phyloP scores from a whole-genome alignment of 495 filamentous ascomycete genomes.

The Penicillium psychrofluorescens region DNA sequence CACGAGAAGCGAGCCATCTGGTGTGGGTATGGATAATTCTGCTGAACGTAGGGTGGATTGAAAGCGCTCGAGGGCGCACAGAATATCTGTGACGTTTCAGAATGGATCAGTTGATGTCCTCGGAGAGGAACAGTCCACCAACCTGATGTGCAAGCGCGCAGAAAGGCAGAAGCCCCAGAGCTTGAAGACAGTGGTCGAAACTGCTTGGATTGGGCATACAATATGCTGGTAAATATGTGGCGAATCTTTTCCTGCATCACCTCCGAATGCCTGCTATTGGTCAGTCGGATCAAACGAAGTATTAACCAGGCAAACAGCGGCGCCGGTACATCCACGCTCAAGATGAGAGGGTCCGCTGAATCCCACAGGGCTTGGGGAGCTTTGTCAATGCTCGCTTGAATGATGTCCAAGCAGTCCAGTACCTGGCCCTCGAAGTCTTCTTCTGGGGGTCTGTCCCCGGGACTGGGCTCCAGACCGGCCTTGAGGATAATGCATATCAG shows the following conservation, averaged over 20 bases:
- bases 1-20: conserved; percentile 20
- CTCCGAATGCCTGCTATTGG: conserved; percentile 16
- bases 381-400: conserved; percentile 64
- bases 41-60: conserved; percentile 1
- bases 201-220: conserved; percentile 27
- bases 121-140: conserved; percentile 5
- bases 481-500: conserved; percentile 77
- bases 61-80: conserved; percentile 23
- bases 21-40: conserved; percentile 18
- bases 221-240: conserved; percentile 24
- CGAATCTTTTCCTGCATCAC: conserved; percentile 22
- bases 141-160: conserved; percentile 33
- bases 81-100: conserved; percentile 28
- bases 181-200: conserved; percentile 20
- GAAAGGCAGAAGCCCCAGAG: conserved; percentile 23
- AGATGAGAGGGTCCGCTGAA: conserved; percentile 26
- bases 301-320: conserved; percentile 75
- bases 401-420: conserved; percentile 60
- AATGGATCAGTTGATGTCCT: background rate
- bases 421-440: conserved; percentile 49
- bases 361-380: conserved; percentile 64
- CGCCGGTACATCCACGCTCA: conserved; percentile 43
- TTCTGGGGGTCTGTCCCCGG: conserved; percentile 47
- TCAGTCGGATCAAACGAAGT: conserved; percentile 29
- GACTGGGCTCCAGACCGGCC: conserved; percentile 64